Evolutionary conservation across 1,284 basidiomycete genomes (phyloP), one percentile per base, ranked within the genome.

Genomic region (Rhodotorula sp.): DNA sequence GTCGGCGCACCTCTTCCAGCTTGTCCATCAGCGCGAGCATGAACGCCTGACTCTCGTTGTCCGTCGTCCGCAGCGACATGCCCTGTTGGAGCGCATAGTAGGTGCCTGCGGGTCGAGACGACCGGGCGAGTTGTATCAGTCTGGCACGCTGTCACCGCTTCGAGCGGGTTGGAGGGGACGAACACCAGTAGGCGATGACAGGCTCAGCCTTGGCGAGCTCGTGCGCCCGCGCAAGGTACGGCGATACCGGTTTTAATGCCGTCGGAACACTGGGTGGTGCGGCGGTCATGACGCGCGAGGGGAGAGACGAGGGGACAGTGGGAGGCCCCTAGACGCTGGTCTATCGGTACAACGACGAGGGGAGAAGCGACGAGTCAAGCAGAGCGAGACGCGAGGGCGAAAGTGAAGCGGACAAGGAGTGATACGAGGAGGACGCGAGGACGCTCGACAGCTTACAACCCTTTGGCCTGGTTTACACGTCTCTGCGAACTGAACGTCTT

Each of bases 121-220:
- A 15, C 13, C 9, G n/a, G 29, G 19, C n/a, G 48, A 29, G 22
- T 7, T 15, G 20, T 24, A 22, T 30, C n/a, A 19, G 34, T 22
- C 59, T 22, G 15, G n/a, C 19, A 5, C 22, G 5, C 9, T 20
- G 22, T 9, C 49, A 11, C 32, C 32, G 20, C 6, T 24, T 34
- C 19, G 2, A 5, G 3, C 11, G 32, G 29, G 4, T 7, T 27
- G 6, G 9, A 10, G 2, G 4, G n/a, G 10, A 82, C 89, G 76
- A 82, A 92, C 94, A 94, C 94, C 94, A 98, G 80, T 98, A 98
- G 2, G 91, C 85, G 74, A 98, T 87, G 61, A 94, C 84, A 5
- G 92, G 90, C 76, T 98, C 93, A 67, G 89, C 87, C 22, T 83
- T 82, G 62, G 85, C 86, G 70, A 96, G 85, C 80, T 98, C 95